Evolutionary conservation across 768 basidiomycete species (phyloP).

Genomic region (Phanerochaete carnosa): DNA sequence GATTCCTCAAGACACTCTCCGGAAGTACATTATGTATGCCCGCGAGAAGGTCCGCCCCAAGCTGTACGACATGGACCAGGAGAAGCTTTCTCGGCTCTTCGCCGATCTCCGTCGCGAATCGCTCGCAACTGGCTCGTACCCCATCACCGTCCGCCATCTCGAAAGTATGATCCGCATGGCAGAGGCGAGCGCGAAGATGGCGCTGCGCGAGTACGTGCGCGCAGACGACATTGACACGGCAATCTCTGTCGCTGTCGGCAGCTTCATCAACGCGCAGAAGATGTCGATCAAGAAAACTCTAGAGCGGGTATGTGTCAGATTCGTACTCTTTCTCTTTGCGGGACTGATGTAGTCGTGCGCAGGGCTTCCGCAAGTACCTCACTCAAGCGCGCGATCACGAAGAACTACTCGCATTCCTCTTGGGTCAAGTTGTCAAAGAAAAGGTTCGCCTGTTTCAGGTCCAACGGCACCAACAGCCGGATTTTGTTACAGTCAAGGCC

Average conservation of each 20-base stretch:
- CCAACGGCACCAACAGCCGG: conserved; percentile 74
- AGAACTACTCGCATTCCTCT: conserved; percentile 89
- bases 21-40: conserved; percentile 99
- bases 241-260: conserved; percentile 91
- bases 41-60: conserved; percentile 91
- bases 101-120: conserved; percentile 95
- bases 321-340: background rate
- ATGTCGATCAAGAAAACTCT: conserved; percentile 98
- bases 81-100: conserved; percentile 92
- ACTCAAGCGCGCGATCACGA: conserved; percentile 95
- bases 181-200: conserved; percentile 98
- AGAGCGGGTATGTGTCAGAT: conserved; percentile 66
- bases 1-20: conserved; percentile 93
- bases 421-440: conserved; percentile 92
- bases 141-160: conserved; percentile 95
- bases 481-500: conserved; percentile 69
- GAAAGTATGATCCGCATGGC: conserved; percentile 99
- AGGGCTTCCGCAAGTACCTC: conserved; percentile 98
- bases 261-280: conserved; percentile 96
- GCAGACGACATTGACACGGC: conserved; percentile 96
- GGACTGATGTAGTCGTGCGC: background rate
- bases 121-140: conserved; percentile 95
- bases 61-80: conserved; percentile 91
- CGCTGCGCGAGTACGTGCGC: conserved; percentile 92
- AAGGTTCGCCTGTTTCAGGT: conserved; percentile 82